Evolutionary conservation across 768 basidiomycete species (phyloP).

Genomic region (Auricularia auricula-judae): DNA sequence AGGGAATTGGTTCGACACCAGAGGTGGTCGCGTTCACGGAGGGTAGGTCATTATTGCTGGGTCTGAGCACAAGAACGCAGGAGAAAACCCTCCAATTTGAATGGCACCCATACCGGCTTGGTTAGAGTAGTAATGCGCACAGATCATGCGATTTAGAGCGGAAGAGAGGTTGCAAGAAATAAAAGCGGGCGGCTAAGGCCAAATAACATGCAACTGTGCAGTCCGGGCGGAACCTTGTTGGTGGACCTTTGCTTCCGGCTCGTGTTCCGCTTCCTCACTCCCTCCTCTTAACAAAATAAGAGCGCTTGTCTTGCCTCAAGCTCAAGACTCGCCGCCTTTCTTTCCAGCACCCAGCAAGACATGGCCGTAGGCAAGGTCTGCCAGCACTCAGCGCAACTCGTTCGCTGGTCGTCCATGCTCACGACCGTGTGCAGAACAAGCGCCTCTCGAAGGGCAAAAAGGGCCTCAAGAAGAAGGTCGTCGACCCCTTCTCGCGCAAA

Average conservation of each 20-base stretch:
- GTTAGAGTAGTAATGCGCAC: neutral
- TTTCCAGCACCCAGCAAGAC: conserved; percentile 26
- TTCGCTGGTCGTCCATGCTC: conserved; percentile 5
- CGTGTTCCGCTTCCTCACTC: neutral
- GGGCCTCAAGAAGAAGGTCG: conserved; percentile 99
- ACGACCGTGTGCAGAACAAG: conserved; percentile 62
- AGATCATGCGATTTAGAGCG: neutral
- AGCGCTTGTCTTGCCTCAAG: neutral
- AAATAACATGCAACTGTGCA: neutral
- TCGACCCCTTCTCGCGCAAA: conserved; percentile 99
- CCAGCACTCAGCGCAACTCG: conserved; percentile 3
- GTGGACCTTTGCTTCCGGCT: neutral
- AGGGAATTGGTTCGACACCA: neutral
- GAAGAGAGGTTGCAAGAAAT: too few relatives aligned
- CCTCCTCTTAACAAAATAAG: neutral
- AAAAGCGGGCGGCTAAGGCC: neutral
- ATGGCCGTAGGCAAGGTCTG: conserved; percentile 89
- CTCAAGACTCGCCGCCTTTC: conserved; percentile 22
- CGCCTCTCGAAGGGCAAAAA: conserved; percentile 96
- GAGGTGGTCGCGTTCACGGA: neutral
- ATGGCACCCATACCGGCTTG: neutral
- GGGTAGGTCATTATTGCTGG: neutral
- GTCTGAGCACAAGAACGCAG: neutral
- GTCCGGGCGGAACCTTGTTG: neutral
- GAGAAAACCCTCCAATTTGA: neutral